Evolutionary conservation across 129 eudicot species (phyloP).

Genomic region (Escallonia herrerae): DNA sequence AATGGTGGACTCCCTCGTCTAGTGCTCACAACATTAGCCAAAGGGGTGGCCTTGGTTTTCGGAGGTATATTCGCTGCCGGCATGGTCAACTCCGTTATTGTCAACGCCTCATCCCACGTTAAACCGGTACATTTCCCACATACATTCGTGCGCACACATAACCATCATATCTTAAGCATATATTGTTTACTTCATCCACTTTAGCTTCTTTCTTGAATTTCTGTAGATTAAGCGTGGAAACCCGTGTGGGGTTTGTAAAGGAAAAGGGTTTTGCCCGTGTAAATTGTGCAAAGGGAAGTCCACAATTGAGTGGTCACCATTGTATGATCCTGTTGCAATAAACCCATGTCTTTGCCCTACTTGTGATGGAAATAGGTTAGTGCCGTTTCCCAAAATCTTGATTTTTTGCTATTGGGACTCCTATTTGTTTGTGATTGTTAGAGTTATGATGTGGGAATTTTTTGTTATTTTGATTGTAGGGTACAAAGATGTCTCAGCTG

Average conservation of each 20-base stretch:
- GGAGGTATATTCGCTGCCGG: no score
- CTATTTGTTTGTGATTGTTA: no score
- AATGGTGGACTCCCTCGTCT: no score
- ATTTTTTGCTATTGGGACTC: background rate
- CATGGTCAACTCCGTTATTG: no score
- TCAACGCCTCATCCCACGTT: no score
- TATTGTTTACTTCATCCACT: no score
- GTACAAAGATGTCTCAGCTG: conserved; percentile 89
- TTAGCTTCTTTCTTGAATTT: background rate
- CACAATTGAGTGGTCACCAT: conserved; percentile 76
- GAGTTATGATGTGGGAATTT: background rate
- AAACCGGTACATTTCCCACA: no score
- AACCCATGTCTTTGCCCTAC: conserved; percentile 90
- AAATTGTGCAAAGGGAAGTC: conserved; percentile 68
- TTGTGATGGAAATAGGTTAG: conserved; percentile 77
- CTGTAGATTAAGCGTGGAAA: conserved; percentile 30
- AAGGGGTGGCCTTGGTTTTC: no score
- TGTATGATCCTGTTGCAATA: conserved; percentile 65
- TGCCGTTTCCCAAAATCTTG: background rate
- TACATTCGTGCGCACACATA: no score
- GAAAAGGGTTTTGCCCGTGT: conserved; percentile 62
- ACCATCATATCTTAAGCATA: no score
- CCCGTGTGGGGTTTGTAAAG: conserved; percentile 53
- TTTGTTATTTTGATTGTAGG: conserved; percentile 28
- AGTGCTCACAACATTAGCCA: no score